These are phyloP conservation scores for Pisolithus orientalis DNA, from an alignment of 768 basidiomycete species.

Conservation along the genomic window DNA sequence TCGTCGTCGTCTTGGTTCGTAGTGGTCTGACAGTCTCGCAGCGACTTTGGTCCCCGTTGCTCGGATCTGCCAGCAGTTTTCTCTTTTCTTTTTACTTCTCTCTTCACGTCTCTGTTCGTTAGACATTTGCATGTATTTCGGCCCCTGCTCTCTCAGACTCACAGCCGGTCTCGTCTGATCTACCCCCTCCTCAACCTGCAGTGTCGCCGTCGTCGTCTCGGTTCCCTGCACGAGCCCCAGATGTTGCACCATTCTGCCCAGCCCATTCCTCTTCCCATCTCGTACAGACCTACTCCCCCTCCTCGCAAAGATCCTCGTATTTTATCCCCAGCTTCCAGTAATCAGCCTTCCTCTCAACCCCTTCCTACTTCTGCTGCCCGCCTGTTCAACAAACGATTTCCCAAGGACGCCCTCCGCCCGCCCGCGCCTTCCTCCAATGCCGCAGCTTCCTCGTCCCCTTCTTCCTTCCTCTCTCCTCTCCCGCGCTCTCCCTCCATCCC, in stretches of 20 bases:
- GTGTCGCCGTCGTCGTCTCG: slow-evolving; percentile 12
- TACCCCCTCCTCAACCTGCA: too few relatives aligned
- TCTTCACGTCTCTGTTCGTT: neutral
- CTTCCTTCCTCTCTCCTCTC: slow-evolving; percentile 23
- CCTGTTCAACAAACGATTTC: slow-evolving; percentile 30
- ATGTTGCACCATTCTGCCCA: slow-evolving; percentile 55
- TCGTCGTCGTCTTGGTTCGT: too few relatives aligned
- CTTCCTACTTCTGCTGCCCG: slow-evolving; percentile 16
- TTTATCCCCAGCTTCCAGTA: slow-evolving; percentile 19
- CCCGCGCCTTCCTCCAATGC: neutral
- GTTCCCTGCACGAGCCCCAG: slow-evolving; percentile 22
- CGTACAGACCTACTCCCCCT: slow-evolving; percentile 21
- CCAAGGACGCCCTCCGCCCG: slow-evolving; percentile 24
- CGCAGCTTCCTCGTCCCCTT: slow-evolving; percentile 7
- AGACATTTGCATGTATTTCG: slow-evolving; percentile 21
- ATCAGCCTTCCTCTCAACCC: slow-evolving; percentile 16
- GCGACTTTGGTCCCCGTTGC: neutral
- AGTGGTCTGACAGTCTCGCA: too few relatives aligned
- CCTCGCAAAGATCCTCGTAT: slow-evolving; percentile 26
- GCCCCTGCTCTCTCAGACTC: slow-evolving; percentile 22
- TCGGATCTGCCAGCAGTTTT: neutral
- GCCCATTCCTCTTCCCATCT: slow-evolving; percentile 27
- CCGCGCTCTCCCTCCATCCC: slow-evolving; percentile 29
- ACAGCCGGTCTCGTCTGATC: slow-evolving; percentile 51
- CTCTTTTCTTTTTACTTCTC: neutral